Conservation (phyloP, 768 basidiomycete genomes). For the Rhodotorula sphaerocarpa region DNA sequence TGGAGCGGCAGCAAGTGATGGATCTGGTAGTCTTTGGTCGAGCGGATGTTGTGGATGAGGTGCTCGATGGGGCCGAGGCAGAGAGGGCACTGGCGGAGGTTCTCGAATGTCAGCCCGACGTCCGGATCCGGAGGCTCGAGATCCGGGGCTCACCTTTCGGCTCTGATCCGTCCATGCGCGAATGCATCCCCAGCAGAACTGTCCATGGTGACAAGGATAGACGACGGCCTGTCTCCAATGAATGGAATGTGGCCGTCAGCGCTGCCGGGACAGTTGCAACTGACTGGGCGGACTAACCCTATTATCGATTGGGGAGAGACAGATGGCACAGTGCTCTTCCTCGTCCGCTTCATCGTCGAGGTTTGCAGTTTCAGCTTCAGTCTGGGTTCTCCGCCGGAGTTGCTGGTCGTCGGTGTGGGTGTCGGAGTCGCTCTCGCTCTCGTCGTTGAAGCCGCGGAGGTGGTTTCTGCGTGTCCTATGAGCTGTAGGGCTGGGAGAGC, state of each 20-base stretch:
- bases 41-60: constrained; percentile 31
- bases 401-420: not conserved
- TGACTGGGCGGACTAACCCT: constrained; percentile 4
- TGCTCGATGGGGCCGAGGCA: constrained; percentile 34
- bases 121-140: no score
- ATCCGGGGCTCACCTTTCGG: constrained; percentile 24
- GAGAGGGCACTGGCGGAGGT: constrained; percentile 32
- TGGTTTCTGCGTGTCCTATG: not conserved
- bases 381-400: no score
- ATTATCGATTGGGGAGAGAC: constrained; percentile 33
- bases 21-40: constrained; percentile 21
- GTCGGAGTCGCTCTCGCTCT: not conserved
- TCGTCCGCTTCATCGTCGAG: not conserved
- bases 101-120: no score
- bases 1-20: constrained; percentile 29
- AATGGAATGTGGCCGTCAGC: not conserved
- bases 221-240: constrained; percentile 33
- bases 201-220: constrained; percentile 27
- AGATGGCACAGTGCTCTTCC: constrained; percentile 27
- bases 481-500: not conserved
- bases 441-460: constrained; percentile 24
- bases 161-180: constrained; percentile 33
- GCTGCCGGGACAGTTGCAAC: not conserved
- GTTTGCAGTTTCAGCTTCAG: not conserved
- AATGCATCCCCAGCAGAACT: constrained; percentile 35